Base-by-base conservation (phyloP, 129 eudicot species). In the Flaveria bidentis region DNA sequence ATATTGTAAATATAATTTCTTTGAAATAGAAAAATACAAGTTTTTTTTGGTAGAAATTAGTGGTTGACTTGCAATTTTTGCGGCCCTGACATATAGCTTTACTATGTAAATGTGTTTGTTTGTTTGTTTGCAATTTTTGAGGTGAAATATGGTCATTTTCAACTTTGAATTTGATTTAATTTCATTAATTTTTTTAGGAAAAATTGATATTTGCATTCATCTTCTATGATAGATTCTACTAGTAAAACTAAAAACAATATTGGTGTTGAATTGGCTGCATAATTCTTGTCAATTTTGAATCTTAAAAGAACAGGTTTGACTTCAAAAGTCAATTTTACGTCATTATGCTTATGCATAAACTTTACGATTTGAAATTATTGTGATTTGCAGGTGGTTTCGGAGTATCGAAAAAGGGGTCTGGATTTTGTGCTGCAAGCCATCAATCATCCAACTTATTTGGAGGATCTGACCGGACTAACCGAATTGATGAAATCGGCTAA, bases 381-480 rank as follows among this genome's bases (percentile, higher is more conserved):
- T 17, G 46, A 28, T 80, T 20, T 75, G 58, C 88, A 95, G 99
- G 97, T 95, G 82, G 87, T 95, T 39, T 72, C 90, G 0, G 96
- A 95, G 72, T 95, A 85, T 78, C 77, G 58, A 22, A 82, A 86
- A 63, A 83, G 86, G 79, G 92, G 93, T 65, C 45, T 87, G 83
- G 97, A 95, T 36, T 94, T 94, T 44, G 58, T 94, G 20, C 83
- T 94, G 77, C 74, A 91, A 82, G 99, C 96, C 33, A 89, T 94
- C 20, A 94, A 94, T 69, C 93, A 89, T 76, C 99, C 99, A 3
- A 94, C 96, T 10, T 91, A 87, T 74, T 79, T 94, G 91, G 99
- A 94, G 84, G 99, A 94, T 81, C 81, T 94, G 47, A 91, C 99
- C 5, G 99, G 99, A 56, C 82, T 95, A 76, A 95, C 99, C 2